Conservation (phyloP, 2,329 filamentous ascomycete genomes). For the Pseudogymnoascus destructans region DNA sequence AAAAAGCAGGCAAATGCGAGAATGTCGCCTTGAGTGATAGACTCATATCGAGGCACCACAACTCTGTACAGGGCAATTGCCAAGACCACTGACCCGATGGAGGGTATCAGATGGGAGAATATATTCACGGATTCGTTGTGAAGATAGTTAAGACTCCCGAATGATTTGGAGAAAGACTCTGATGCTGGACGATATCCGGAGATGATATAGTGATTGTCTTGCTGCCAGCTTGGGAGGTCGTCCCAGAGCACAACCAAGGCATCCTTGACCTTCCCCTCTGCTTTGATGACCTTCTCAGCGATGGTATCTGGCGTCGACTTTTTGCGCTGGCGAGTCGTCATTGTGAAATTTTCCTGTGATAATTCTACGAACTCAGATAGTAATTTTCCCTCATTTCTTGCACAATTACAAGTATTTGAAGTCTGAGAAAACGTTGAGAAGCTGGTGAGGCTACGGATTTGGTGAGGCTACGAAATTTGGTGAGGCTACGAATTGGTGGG, state of each 20-base stretch:
- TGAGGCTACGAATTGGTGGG: constrained; percentile 6
- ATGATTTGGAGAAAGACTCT: constrained; percentile 45
- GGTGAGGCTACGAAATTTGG: neutral
- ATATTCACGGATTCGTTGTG: constrained; percentile 58
- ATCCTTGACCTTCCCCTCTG: constrained; percentile 27
- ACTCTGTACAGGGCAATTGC: constrained; percentile 40
- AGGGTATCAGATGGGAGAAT: constrained; percentile 47
- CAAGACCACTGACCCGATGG: constrained; percentile 49
- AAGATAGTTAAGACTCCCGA: constrained; percentile 45
- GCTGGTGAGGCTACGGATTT: neutral
- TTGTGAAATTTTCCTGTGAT: constrained; percentile 5
- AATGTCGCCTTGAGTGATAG: constrained; percentile 50
- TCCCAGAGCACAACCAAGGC: constrained; percentile 35
- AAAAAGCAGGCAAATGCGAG: constrained; percentile 69
- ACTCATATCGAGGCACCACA: constrained; percentile 52
- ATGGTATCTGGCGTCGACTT: constrained; percentile 18
- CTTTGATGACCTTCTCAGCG: constrained; percentile 16
- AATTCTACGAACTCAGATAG: neutral
- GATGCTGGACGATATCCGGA: constrained; percentile 52
- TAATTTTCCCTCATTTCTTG: neutral
- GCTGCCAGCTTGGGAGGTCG: constrained; percentile 39
- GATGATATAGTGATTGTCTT: constrained; percentile 57
- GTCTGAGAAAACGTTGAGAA: neutral
- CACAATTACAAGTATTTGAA: neutral
- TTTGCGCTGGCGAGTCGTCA: constrained; percentile 22